phyloP scores from a whole-genome alignment of 2,329 filamentous ascomycete species.

The Xylariaceae sp. region DNA sequence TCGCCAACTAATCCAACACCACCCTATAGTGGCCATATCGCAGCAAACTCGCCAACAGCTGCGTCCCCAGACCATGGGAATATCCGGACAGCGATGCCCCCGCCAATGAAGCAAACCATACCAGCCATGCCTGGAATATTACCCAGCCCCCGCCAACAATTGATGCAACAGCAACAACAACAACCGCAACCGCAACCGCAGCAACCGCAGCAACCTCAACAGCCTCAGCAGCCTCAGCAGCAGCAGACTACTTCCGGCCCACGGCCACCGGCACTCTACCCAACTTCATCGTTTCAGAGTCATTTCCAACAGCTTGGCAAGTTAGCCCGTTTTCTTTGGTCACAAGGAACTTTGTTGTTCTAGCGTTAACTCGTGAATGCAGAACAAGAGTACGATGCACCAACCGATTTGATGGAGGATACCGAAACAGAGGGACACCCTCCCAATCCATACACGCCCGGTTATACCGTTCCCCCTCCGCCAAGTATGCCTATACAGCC shows the following conservation, averaged over 20 bases:
- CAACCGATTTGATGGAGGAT: conserved; percentile 84
- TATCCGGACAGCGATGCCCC: conserved; percentile 40
- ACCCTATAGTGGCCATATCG: conserved; percentile 38
- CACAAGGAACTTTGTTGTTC: conserved; percentile 60
- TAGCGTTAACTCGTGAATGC: conserved; percentile 62
- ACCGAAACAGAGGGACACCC: conserved; percentile 67
- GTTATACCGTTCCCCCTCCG: conserved; percentile 44
- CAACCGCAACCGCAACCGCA: conserved; percentile 10
- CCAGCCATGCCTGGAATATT: conserved; percentile 36
- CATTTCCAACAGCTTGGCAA: conserved; percentile 95
- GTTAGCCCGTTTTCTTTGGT: conserved; percentile 53
- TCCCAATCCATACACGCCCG: conserved; percentile 60
- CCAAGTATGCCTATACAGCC: conserved; percentile 40
- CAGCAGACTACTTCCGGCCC: conserved; percentile 38
- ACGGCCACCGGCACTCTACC: conserved; percentile 58
- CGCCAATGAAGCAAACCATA: conserved; percentile 40
- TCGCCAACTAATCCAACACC: conserved; percentile 50
- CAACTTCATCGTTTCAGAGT: conserved; percentile 78
- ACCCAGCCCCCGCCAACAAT: conserved; percentile 34
- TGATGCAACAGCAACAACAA: conserved; percentile 34
- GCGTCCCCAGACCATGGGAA: conserved; percentile 46
- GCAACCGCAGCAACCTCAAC: background rate
- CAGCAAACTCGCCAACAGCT: conserved; percentile 42
- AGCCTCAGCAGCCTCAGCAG: conserved; percentile 10
- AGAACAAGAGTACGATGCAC: conserved; percentile 97